These are phyloP conservation scores for Nymphaea colorata DNA, from an alignment of 164 flowering plant genomes.

Conservation along the genomic window DNA sequence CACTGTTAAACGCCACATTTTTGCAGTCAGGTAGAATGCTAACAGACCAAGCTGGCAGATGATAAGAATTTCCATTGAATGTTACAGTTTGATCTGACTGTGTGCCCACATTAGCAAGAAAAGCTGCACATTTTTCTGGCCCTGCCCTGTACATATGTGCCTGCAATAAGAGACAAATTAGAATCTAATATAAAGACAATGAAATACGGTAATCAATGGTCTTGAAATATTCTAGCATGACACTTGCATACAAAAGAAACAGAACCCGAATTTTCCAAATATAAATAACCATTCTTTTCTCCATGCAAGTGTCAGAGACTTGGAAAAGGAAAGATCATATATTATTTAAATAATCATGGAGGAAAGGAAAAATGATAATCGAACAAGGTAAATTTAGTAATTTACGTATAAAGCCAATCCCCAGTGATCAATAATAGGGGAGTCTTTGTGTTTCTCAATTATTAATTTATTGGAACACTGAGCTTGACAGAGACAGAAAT, in stretches of 20 bases:
- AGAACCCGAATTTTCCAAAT: not conserved
- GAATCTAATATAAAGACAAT: not conserved
- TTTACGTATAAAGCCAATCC: not conserved
- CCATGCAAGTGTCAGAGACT: not conserved
- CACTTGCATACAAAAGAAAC: not conserved
- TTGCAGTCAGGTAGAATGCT: conserved; percentile 99
- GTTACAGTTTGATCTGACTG: conserved; percentile 62
- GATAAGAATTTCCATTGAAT: conserved; percentile 75
- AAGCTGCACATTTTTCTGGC: conserved; percentile 79
- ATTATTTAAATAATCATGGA: not conserved
- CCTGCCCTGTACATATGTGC: conserved; percentile 64
- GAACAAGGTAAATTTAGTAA: not conserved
- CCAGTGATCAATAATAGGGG: not conserved
- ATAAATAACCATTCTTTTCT: not conserved
- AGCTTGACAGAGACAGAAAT: no score
- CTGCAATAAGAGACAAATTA: conserved; percentile 27
- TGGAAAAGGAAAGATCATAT: not conserved
- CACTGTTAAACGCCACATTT: conserved; percentile 77
- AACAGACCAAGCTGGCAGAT: conserved; percentile 95
- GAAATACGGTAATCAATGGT: not conserved
- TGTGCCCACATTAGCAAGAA: conserved; percentile 70
- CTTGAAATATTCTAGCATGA: not conserved
- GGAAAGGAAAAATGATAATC: no score
- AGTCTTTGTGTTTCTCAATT: no score
- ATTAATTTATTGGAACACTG: no score